phyloP scores from a whole-genome alignment of 805 yeast genomes.

The Ogataea zsoltii region DNA sequence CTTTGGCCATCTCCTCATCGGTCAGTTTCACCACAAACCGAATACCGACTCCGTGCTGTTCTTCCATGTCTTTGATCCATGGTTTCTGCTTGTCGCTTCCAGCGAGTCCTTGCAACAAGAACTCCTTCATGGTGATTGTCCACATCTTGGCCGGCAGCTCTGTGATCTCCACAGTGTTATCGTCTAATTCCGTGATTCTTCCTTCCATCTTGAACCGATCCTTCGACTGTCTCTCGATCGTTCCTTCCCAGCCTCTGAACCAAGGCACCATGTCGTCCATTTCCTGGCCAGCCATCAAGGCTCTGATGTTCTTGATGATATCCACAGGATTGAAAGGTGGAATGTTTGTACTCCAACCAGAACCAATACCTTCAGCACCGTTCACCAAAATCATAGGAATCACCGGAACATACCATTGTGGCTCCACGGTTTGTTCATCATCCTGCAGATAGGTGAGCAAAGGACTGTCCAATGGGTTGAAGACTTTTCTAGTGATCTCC shows the following conservation, averaged over 20 bases:
- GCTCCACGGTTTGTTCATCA: constrained; percentile 92
- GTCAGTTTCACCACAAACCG: constrained; percentile 75
- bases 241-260: constrained; percentile 95
- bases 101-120: constrained; percentile 65
- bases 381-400: constrained; percentile 93
- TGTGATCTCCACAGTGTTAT: constrained; percentile 79
- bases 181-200: constrained; percentile 75
- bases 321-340: constrained; percentile 90
- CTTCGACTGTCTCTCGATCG: constrained; percentile 59
- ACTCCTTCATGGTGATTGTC: constrained; percentile 91
- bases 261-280: constrained; percentile 81
- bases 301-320: constrained; percentile 70
- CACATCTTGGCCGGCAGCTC: constrained; percentile 92
- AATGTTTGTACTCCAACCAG: constrained; percentile 96
- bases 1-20: constrained; percentile 80
- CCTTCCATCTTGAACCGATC: constrained; percentile 81
- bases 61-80: constrained; percentile 95
- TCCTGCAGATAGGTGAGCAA: constrained; percentile 80
- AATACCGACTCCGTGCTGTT: constrained; percentile 84
- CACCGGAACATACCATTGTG: constrained; percentile 94
- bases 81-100: constrained; percentile 74
- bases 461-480: constrained; percentile 79
- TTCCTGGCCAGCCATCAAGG: constrained; percentile 71
- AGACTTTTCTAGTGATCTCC: constrained; percentile 71
- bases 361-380: constrained; percentile 97